phyloP scores from a whole-genome alignment of 1,139 yeast species.

The Magnusiomyces tetraspermus region DNA sequence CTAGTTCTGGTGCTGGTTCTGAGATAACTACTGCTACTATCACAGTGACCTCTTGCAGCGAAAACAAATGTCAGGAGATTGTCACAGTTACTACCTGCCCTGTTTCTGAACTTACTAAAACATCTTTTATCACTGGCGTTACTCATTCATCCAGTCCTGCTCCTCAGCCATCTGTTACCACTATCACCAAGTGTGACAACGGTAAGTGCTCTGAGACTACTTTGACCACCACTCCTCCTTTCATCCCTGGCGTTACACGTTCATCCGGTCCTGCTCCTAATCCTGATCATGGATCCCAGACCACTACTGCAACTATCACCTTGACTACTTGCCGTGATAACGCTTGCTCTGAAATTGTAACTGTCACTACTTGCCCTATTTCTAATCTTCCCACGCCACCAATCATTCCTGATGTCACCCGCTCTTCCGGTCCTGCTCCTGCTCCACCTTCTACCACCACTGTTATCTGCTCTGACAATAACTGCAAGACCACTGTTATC shows the following conservation, averaged over 20 bases:
- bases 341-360: conserved; percentile 6
- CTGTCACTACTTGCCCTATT: conserved; percentile 12
- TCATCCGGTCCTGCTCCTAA: neutral
- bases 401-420: neutral
- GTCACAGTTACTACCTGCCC: conserved; percentile 13
- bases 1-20: too few relatives aligned
- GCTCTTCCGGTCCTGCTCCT: neutral
- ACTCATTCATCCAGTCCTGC: neutral
- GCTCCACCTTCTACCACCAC: neutral
- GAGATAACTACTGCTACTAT: conserved; percentile 5
- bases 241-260: neutral
- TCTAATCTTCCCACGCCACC: neutral
- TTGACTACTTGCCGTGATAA: conserved; percentile 10
- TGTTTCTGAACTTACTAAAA: neutral
- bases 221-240: neutral
- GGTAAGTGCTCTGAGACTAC: neutral
- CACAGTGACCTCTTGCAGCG: conserved; percentile 12
- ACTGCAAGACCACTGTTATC: too few relatives aligned
- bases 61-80: conserved; percentile 5
- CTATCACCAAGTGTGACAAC: neutral
- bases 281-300: neutral
- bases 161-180: neutral
- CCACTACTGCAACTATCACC: conserved; percentile 11
- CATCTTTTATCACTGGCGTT: neutral
- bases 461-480: neutral